Evolutionary conservation across 352 stramenopile genomes (phyloP), one percentile per base, ranked within the genome.

Genomic region (Phytophthora rubi): DNA sequence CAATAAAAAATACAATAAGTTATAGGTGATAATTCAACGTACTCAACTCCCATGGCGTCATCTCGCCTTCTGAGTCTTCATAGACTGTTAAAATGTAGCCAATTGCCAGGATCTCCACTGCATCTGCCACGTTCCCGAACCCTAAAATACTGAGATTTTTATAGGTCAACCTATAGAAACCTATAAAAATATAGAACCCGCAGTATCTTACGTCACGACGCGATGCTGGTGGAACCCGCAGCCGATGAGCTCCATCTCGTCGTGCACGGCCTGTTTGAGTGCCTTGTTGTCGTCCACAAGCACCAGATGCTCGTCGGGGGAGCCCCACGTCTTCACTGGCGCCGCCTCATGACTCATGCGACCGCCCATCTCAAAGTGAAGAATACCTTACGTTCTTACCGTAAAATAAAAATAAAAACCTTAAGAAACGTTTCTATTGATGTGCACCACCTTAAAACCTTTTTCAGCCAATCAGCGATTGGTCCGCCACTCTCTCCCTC

Each of bases 101-200:
- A 52, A 97, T 95, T 44, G 86, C 88, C 15, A 97, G 79, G 65
- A 98, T 94, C 75, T 98, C 92, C 15, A 97, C 90, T 2, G 92
- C 92, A 68, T 98, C 92, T 0, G 90, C 89, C 2, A 95, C 90
- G 73, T 97, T 98, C 18, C 86, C 92, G 49, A 90, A 82, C 0
- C 87, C 87, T 49, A 94, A 68, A 62, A 94, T 86, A 16, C 86
- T 93, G 76, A 13, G 16, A 23, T 48, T 39, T 48, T 5, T 68
- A 37, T 81, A 68, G 62, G 12, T 72, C n/a, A 62, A 63, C 3
- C 16, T 56, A 53, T 35, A 68, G 48, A 62, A 60, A 63, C 26
- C 28, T 51, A 77, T 75, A 23, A 39, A 62, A 62, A 75, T 65
- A 65, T 33, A 13, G 9, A 42, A 58, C 28, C 8, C 9, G 52